Evolutionary conservation across 345 rosid species (phyloP).

Genomic region (Erucastrum elatum): DNA sequence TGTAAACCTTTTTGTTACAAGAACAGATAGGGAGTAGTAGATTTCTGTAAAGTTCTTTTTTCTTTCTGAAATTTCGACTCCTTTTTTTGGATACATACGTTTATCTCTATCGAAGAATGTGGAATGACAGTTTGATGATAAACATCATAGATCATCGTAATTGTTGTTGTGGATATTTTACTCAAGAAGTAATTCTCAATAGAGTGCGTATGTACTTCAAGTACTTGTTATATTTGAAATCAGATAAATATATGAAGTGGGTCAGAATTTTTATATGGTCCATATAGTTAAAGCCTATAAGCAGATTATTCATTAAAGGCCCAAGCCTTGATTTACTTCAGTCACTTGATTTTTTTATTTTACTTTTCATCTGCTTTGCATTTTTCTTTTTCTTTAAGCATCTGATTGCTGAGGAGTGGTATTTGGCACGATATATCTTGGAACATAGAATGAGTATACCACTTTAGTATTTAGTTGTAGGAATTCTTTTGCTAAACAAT

Average conservation of each 20-base stretch:
- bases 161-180: not conserved
- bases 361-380: not conserved
- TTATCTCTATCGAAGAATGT: not conserved
- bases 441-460: not conserved
- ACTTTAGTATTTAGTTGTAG: not conserved
- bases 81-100: not conserved
- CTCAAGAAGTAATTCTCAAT: not conserved
- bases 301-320: not conserved
- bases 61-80: not conserved
- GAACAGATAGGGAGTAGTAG: not conserved
- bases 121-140: not conserved
- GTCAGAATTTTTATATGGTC: not conserved
- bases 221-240: not conserved
- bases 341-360: not conserved
- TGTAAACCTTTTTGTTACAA: not conserved
- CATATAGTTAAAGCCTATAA: not conserved
- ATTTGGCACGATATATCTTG: not conserved
- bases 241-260: not conserved
- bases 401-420: not conserved
- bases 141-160: not conserved
- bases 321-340: not conserved
- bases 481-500: not conserved
- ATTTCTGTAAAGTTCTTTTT: not conserved
- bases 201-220: not conserved
- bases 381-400: not conserved